Base-by-base conservation (phyloP, 2,329 filamentous ascomycete species). In the Trichophyton equinum region DNA sequence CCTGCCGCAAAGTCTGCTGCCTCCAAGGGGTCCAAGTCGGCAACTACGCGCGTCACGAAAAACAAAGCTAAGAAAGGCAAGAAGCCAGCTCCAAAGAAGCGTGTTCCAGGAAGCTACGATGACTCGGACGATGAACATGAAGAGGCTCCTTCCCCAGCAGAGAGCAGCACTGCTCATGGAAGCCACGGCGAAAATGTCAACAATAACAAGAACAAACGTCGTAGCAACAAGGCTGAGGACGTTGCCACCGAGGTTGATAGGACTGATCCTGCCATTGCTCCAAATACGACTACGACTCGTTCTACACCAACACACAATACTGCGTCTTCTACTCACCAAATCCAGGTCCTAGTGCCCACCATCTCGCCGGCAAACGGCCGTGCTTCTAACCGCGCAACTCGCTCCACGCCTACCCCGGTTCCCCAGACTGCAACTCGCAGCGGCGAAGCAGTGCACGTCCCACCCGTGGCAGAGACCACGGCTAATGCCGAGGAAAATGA, bases 1-100 rank as follows among this genome's bases (percentile, higher is more conserved):
- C 40, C 49, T 33, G 27, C 51, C 27, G 2, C 51, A 8, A 55
- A 36, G 18, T 8, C 51, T 27, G 51, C 47, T 53, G 22, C 27
- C 6, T 2, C 57, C 27, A 44, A 36, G 20, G 33, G 25, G 13
- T 40, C 58, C 18, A 61, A 61, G 47, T 2, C 57, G 13, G 59
- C 33, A 57, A 46, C 53, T 47, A 47, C 58, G 15, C 57, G 57
- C 30, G 42, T 59, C 27, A 59, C 38, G 9, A 60, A 60, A 58
- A 47, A 9, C 30, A 36, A 38, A 11, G 27, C 40, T 13, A 59
- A 59, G 20, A 59, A 49, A 30, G n/a, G 57, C 22, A 46, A 59
- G 57, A 59, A 59, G 57, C 42, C 44, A 25, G 57, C 57, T 27
- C 36, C 57, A 22, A 49, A 59, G 42, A 47, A 49, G 42, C 40